Percentiles rank a stretch among this genome's conserved stretches.
These are phyloP conservation scores for Boletus patriciae DNA, from an alignment of 768 basidiomycete genomes.

Conservation along the genomic window DNA sequence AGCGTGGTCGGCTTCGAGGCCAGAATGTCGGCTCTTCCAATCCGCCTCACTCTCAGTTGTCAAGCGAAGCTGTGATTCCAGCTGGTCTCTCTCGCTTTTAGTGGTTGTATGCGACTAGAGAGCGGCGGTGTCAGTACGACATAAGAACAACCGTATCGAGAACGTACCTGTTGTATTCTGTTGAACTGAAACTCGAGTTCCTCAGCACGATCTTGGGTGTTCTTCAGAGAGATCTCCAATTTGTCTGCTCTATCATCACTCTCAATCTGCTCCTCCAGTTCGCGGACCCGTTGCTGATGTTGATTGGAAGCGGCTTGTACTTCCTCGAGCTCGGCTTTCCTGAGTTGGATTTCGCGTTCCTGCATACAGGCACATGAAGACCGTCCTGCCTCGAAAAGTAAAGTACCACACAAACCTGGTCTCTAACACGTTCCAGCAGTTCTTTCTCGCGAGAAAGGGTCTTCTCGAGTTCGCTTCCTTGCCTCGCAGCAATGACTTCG, in stretches of 20 bases:
- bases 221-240: constrained; percentile 68
- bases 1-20: constrained; percentile 43
- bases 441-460: constrained; percentile 51
- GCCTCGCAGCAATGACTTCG: constrained; percentile 39
- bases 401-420: constrained; percentile 32
- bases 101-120: constrained; percentile 54
- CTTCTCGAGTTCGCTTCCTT: constrained; percentile 42
- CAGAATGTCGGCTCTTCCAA: constrained; percentile 48
- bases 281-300: constrained; percentile 58
- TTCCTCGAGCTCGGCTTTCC: constrained; percentile 53
- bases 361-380: constrained; percentile 22
- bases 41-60: constrained; percentile 45
- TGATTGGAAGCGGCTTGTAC: constrained; percentile 54
- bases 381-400: not conserved
- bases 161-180: constrained; percentile 70
- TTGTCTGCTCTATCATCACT: constrained; percentile 79
- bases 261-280: constrained; percentile 80
- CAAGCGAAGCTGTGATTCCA: constrained; percentile 48
- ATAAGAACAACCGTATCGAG: not conserved
- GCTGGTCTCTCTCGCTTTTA: constrained; percentile 59
- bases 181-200: constrained; percentile 82
- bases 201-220: constrained; percentile 78
- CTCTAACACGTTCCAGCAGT: constrained; percentile 33
- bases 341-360: constrained; percentile 77
- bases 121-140: not conserved